A percentile compares a stretch with the other conserved stretches of the same genome.
phyloP scores from a whole-genome alignment of 148 eudicot species.

The Camellia granthamiana region DNA sequence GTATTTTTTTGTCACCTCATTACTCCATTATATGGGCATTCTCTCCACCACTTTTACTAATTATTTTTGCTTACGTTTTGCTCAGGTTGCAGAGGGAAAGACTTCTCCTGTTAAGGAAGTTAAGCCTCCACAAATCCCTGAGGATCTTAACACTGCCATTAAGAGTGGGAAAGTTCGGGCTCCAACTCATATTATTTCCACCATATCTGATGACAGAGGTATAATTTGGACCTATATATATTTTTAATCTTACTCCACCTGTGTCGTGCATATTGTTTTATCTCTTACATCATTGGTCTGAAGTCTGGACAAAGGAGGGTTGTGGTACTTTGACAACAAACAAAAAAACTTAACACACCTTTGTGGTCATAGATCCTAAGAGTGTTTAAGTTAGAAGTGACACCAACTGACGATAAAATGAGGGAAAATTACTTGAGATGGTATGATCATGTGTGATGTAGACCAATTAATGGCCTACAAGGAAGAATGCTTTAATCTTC shows the following conservation, averaged over 20 bases:
- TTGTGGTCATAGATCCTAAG: too few species aligned
- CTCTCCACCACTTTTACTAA: slow-evolving; percentile 9
- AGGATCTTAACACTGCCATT: slow-evolving; percentile 83
- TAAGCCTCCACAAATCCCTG: slow-evolving; percentile 95
- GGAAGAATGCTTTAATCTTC: too few species aligned
- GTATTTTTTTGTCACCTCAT: slow-evolving; percentile 27
- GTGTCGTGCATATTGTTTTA: neutral
- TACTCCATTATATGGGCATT: neutral
- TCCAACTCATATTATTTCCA: slow-evolving; percentile 96
- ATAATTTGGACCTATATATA: slow-evolving; percentile 1
- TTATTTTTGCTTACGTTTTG: neutral
- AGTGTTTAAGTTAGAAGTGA: too few species aligned
- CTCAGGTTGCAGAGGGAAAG: slow-evolving; percentile 70
- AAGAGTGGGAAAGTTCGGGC: slow-evolving; percentile 99
- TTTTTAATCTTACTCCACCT: neutral
- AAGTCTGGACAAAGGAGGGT: neutral
- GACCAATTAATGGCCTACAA: too few species aligned
- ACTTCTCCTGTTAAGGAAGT: slow-evolving; percentile 76
- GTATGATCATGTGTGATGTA: too few species aligned
- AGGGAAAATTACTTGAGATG: too few species aligned
- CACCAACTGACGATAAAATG: too few species aligned
- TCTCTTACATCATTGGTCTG: neutral
- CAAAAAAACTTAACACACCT: neutral
- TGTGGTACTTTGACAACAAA: neutral
- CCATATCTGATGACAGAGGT: slow-evolving; percentile 98